phyloP scores from a whole-genome alignment of 1,284 basidiomycete species.

The Pholiota adiposa region DNA sequence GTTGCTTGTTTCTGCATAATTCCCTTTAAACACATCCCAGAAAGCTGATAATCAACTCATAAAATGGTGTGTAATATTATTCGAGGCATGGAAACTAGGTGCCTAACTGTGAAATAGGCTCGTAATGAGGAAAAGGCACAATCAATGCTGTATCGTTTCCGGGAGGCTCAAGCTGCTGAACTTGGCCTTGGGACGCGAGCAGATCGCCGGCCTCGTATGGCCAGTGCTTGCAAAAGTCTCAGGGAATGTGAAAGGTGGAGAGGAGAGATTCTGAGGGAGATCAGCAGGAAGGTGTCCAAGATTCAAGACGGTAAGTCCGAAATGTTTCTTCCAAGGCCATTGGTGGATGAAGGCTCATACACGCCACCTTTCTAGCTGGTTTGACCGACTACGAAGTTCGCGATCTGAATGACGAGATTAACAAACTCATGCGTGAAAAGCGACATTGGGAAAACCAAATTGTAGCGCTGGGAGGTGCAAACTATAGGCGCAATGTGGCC shows the following conservation, averaged over 20 bases:
- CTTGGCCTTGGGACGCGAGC: conserved; percentile 85
- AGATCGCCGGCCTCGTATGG: conserved; percentile 88
- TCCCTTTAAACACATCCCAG: not conserved
- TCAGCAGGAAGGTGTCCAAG: conserved; percentile 95
- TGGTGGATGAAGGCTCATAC: conserved; percentile 2
- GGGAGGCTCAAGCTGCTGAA: conserved; percentile 95
- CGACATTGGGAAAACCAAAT: conserved; percentile 98
- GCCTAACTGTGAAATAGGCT: conserved; percentile 57
- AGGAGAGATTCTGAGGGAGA: conserved; percentile 93
- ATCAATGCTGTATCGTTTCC: conserved; percentile 98
- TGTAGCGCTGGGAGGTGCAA: conserved; percentile 92
- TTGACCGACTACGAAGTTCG: conserved; percentile 96
- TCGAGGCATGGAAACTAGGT: not conserved
- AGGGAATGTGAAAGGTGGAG: conserved; percentile 96
- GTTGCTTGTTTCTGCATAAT: no score
- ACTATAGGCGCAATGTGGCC: conserved; percentile 89
- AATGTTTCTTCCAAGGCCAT: not conserved
- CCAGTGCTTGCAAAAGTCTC: conserved; percentile 87
- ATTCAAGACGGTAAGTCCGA: conserved; percentile 91
- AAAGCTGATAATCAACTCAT: not conserved
- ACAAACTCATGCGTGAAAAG: conserved; percentile 94
- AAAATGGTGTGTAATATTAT: not conserved
- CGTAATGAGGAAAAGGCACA: conserved; percentile 98
- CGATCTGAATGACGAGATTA: conserved; percentile 98
- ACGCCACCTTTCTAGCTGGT: conserved; percentile 60